These are phyloP conservation scores for Trichoderma hamatum DNA, from an alignment of 2,329 filamentous ascomycete genomes.

Conservation along the genomic window DNA sequence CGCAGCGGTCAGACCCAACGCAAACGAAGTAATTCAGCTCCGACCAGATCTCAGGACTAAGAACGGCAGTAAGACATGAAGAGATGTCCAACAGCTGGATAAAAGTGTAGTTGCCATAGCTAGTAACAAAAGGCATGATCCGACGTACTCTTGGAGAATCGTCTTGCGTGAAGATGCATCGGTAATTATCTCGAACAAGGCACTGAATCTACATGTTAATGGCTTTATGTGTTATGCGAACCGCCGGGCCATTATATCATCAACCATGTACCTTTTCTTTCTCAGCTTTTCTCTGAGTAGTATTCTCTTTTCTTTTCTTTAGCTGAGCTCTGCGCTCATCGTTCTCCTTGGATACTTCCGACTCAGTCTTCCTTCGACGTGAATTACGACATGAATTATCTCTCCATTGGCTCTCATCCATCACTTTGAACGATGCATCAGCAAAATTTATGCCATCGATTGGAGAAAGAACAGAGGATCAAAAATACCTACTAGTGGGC, in stretches of 20 bases:
- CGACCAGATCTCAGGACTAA: background rate
- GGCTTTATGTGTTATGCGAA: background rate
- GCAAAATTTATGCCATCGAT: background rate
- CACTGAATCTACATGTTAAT: background rate
- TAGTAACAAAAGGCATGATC: background rate
- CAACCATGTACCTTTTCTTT: background rate
- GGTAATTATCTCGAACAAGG: background rate
- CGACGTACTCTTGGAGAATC: background rate
- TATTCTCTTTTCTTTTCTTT: background rate
- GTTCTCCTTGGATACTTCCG: background rate
- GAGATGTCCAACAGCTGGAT: background rate
- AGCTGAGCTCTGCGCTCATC: background rate
- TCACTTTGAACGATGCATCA: background rate
- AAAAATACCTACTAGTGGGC: background rate
- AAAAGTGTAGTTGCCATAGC: too few species aligned
- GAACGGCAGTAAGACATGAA: too few species aligned
- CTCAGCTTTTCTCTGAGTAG: background rate
- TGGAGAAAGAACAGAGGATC: background rate
- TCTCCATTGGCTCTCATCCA: background rate
- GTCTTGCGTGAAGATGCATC: background rate
- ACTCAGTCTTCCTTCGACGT: too few species aligned
- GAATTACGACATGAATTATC: background rate
- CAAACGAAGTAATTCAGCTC: background rate
- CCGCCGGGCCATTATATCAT: background rate
- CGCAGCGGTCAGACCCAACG: background rate